Conservation (phyloP, 139 green algal species). For the Ettlia oleoabundans region DNA sequence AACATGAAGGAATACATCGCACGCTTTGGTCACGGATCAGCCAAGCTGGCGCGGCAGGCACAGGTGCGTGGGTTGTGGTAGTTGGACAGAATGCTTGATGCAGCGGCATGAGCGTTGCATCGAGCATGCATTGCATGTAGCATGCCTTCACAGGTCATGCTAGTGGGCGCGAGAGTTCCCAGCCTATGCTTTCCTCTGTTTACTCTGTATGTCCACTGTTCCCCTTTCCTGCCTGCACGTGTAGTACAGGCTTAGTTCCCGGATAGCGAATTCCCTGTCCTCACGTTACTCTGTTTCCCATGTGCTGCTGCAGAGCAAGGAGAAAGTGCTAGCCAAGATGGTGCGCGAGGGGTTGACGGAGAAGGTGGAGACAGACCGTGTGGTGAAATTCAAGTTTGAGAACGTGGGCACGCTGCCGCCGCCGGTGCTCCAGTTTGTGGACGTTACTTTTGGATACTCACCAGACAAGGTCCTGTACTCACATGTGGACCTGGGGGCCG, state of each 20-base stretch:
- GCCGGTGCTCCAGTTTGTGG: slow-evolving; percentile 88
- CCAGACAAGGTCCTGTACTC: slow-evolving; percentile 66
- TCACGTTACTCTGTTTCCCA: no score
- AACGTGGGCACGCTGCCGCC: slow-evolving; percentile 93
- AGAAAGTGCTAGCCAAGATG: slow-evolving; percentile 98
- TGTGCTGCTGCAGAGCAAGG: slow-evolving; percentile 75
- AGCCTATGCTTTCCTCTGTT: no score
- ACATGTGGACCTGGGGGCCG: slow-evolving; percentile 93
- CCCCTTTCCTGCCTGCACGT: no score
- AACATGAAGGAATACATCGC: slow-evolving; percentile 94
- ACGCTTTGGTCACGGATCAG: slow-evolving; percentile 86
- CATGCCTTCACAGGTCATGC: no score
- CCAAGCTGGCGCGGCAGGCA: slow-evolving; percentile 93
- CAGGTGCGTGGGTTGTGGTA: slow-evolving; percentile 26
- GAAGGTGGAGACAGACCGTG: slow-evolving; percentile 74
- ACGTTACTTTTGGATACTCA: slow-evolving; percentile 89
- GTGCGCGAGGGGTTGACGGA: slow-evolving; percentile 86
- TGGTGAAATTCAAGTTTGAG: slow-evolving; percentile 87
- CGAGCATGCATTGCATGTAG: no score
- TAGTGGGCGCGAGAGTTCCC: no score
- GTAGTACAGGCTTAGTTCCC: no score
- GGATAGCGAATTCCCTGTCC: no score
- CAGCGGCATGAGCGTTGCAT: no score
- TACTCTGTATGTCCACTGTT: no score
- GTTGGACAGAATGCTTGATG: no score